Percentiles rank a stretch among this genome's conserved stretches.
These are phyloP conservation scores for Zangia roseola DNA, from an alignment of 768 basidiomycete species.

Conservation along the genomic window DNA sequence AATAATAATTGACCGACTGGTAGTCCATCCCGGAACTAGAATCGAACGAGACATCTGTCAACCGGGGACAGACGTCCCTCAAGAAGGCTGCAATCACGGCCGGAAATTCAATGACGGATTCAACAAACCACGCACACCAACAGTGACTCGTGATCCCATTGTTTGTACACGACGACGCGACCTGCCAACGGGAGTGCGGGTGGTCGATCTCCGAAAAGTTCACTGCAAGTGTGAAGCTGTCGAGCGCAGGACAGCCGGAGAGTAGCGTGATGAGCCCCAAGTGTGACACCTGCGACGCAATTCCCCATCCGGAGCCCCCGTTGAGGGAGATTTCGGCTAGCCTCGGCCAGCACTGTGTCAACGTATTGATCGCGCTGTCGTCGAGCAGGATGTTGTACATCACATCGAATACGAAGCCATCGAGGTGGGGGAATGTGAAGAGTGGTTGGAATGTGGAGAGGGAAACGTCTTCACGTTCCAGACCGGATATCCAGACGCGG, in stretches of 20 bases:
- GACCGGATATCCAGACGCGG: background rate
- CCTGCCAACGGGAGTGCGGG: background rate
- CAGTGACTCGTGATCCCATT: constrained; percentile 14
- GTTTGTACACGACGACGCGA: constrained; percentile 1
- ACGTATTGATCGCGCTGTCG: constrained; percentile 14
- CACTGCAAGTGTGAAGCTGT: constrained; percentile 17
- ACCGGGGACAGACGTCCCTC: constrained; percentile 22
- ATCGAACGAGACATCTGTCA: too few relatives aligned
- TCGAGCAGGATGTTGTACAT: constrained; percentile 19
- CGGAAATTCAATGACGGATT: constrained; percentile 21
- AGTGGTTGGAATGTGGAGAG: constrained; percentile 21
- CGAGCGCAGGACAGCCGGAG: constrained; percentile 6
- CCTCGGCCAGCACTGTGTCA: constrained; percentile 24
- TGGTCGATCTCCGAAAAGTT: constrained; percentile 22
- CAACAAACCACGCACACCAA: constrained; percentile 12
- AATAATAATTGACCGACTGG: too few relatives aligned
- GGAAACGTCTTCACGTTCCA: constrained; percentile 2
- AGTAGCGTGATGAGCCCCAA: constrained; percentile 23
- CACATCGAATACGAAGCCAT: constrained; percentile 15
- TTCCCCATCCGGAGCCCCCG: constrained; percentile 16
- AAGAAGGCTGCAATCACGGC: constrained; percentile 23
- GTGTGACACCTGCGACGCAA: constrained; percentile 16
- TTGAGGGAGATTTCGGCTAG: constrained; percentile 17
- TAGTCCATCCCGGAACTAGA: too few relatives aligned
- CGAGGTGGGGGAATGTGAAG: constrained; percentile 11